These are phyloP conservation scores for Lineolata rhizophorae DNA, from an alignment of 495 filamentous ascomycete genomes.

Conservation along the genomic window DNA sequence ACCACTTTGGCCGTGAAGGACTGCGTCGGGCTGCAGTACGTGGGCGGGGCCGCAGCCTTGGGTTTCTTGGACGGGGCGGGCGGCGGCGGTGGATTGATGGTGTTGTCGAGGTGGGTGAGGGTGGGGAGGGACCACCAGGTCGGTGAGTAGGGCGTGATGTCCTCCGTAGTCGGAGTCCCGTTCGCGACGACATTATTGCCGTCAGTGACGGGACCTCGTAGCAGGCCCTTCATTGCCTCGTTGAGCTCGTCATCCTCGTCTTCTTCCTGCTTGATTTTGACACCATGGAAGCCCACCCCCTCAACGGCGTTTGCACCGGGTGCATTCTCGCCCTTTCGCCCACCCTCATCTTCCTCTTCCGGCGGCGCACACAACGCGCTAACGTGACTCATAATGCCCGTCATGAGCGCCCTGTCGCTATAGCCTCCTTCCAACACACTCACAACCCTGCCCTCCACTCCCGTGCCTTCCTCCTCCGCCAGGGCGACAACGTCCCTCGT, in stretches of 20 bases:
- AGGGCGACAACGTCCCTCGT: conserved; percentile 64
- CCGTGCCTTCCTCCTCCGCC: conserved; percentile 56
- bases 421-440: conserved; percentile 94
- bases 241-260: too few species aligned
- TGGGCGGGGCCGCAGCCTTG: conserved; percentile 28
- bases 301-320: not conserved
- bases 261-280: too few species aligned
- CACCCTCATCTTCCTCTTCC: conserved; percentile 1
- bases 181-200: not conserved
- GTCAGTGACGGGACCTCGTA: not conserved
- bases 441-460: conserved; percentile 63
- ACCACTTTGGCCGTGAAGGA: conserved; percentile 59
- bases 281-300: too few species aligned
- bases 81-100: conserved; percentile 25
- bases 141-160: too few species aligned
- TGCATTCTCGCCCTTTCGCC: not conserved
- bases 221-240: not conserved
- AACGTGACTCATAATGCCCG: conserved; percentile 72
- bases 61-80: conserved; percentile 28
- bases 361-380: conserved; percentile 37
- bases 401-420: conserved; percentile 71
- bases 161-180: too few species aligned
- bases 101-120: conserved; percentile 42
- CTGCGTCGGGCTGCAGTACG: conserved; percentile 53
- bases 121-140: conserved; percentile 55